Conservation (phyloP, 2,329 filamentous ascomycete genomes). For the Pseudofabraea citricarpa region DNA sequence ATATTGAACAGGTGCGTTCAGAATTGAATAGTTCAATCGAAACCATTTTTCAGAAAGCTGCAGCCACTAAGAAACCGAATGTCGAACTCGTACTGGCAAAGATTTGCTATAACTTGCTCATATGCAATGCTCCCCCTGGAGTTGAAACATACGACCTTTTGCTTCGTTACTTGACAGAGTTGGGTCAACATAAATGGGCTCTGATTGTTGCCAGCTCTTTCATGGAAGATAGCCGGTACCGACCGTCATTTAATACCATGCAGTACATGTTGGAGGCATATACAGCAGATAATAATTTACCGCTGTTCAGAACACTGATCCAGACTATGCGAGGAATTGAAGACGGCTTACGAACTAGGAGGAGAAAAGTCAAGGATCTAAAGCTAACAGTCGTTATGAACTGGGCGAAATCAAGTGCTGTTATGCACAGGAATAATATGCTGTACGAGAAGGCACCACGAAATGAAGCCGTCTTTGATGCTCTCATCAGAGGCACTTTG, state of each 20-base stretch:
- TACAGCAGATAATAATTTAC: conserved; percentile 14
- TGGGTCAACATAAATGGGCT: conserved; percentile 44
- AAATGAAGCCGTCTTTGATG: conserved; percentile 20
- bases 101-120: conserved; percentile 60
- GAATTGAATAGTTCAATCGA: conserved; percentile 19
- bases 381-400: conserved; percentile 2
- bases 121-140: conserved; percentile 55
- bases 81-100: conserved; percentile 27
- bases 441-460: conserved; percentile 20
- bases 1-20: conserved; percentile 12
- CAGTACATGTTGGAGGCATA: conserved; percentile 27
- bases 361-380: conserved; percentile 7
- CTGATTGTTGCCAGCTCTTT: conserved; percentile 49
- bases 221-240: conserved; percentile 31
- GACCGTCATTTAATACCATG: conserved; percentile 18
- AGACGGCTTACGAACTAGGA: conserved; percentile 14
- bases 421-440: conserved; percentile 11
- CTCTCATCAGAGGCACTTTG: conserved; percentile 21
- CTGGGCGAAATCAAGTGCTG: conserved; percentile 20
- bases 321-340: conserved; percentile 21
- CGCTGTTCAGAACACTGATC: conserved; percentile 20
- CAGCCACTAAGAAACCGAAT: conserved; percentile 6
- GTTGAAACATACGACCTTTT: conserved; percentile 69
- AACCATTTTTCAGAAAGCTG: conserved; percentile 12
- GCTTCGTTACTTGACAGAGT: conserved; percentile 57